Evolutionary conservation across 371 early-diverging fungal species (phyloP), one percentile per base, ranked within the genome.

Genomic region (Caulochytrium protostelioides): DNA sequence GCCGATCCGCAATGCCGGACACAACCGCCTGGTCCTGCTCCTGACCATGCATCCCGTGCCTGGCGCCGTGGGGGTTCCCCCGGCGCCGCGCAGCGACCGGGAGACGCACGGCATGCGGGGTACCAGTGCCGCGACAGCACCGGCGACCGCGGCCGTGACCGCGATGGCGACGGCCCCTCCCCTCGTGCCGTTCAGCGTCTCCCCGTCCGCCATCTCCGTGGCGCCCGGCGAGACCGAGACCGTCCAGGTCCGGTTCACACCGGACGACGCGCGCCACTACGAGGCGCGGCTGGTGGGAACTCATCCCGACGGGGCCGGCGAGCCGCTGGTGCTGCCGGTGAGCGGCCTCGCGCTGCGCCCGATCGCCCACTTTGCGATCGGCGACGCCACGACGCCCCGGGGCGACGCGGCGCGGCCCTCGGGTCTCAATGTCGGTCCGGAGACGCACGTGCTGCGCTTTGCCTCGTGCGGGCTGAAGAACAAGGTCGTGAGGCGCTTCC

Each of bases 301-400:
- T 8, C 48, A 65, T 13, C 42, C 50, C 18, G 63, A 67, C 37
- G 30, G 62, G 14, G 34, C 46, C 8, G 16, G 40, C 7, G 49
- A 48, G 24, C 47, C 36, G 9, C 26, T 57, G 2, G 19, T 45
- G 6, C 49, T 65, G 4, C 36, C 28, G 6, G 29, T 64, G 1
- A 23, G 28, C 2, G 67, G 67, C 3, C 19, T 38, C 6, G 47
- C 54, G 32, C 24, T 56, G 21, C 29, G 63, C 23, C 68, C 68
- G 20, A 51, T 67, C 35, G 63, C 63, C 36, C 68, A 67, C 39
- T 65, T 67, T 48, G 68, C 65, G 23, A 43, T 67, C 4, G 54
- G 52, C 17, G 63, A 64, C n/a, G n/a, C n/a, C n/a, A n/a, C n/a
- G n/a, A n/a, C n/a, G n/a, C n/a, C n/a, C n/a, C n/a, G n/a, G n/a